Percentiles rank a stretch among this genome's conserved stretches.
These are phyloP conservation scores for Pythium dissotocum DNA, from an alignment of 352 stramenopile genomes.

Conservation along the genomic window DNA sequence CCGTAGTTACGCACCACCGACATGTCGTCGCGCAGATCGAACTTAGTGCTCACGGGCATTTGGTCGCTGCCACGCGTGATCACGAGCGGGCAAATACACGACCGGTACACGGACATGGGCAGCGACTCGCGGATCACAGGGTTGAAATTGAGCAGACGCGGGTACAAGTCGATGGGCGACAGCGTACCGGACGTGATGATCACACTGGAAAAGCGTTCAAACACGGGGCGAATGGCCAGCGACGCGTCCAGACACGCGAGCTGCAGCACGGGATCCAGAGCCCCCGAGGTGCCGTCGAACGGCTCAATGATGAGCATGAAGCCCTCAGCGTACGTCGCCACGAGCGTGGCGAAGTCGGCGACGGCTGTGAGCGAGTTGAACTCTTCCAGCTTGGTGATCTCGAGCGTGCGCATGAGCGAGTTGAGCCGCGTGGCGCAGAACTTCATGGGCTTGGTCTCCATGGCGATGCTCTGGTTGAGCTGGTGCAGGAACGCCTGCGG, in stretches of 20 bases:
- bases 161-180: constrained; percentile 98
- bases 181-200: constrained; percentile 95
- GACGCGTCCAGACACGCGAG: constrained; percentile 97
- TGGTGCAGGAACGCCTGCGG: constrained; percentile 96
- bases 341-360: constrained; percentile 96
- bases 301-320: constrained; percentile 99
- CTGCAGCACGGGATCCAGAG: constrained; percentile 86
- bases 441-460: constrained; percentile 97
- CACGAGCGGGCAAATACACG: constrained; percentile 97
- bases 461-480: constrained; percentile 90
- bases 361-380: constrained; percentile 95
- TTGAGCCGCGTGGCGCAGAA: constrained; percentile 98
- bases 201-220: constrained; percentile 92
- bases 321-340: constrained; percentile 96
- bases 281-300: constrained; percentile 84
- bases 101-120: constrained; percentile 98
- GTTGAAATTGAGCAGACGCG: constrained; percentile 97
- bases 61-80: constrained; percentile 98
- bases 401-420: constrained; percentile 94
- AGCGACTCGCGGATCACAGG: constrained; percentile 95
- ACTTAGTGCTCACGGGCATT: constrained; percentile 95
- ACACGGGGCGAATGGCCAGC: constrained; percentile 97
- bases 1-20: constrained; percentile 97
- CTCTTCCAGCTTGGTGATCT: constrained; percentile 98
- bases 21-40: constrained; percentile 85